Base-by-base conservation (phyloP, 1,139 yeast species). In the Geotrichum siamense region DNA sequence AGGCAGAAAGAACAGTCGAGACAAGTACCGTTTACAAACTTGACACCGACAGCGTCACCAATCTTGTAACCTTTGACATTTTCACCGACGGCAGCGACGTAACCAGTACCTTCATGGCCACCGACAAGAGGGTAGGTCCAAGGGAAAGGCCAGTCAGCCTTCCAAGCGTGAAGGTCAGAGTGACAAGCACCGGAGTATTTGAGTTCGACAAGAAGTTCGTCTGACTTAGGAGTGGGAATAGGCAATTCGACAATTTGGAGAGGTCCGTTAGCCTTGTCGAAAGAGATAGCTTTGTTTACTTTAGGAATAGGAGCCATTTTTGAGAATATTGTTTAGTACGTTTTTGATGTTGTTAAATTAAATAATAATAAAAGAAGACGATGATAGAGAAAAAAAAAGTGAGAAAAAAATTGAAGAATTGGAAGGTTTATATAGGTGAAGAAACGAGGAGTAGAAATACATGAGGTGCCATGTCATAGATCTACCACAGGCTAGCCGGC, bases 161-260 rank as follows among this genome's bases (percentile, higher is more conserved):
- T 51, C 48, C 39, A 59, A 34, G 28, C 55, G 39, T 6, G 65
- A 30, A 58, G 53, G 44, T 65, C 70, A 3, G 69, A 61, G 48
- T 65, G 69, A 54, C 70, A 65, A 28, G 64, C 63, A 5, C 70
- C 70, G 13, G 65, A 52, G 43, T 57, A 59, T 5, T 52, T 50
- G 39, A 61, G 25, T 36, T 57, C 44, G 21, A 61, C 63, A 15
- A 61, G 51, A 6, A 60, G 50, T 44, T 60, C 59, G 32, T 54
- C 58, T 15, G 52, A 48, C 19, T 48, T 47, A 15, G 55, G 53
- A 20, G 48, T 52, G 2, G 65, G 65, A 12, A 60, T 62, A 5
- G 64, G 63, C 45, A 50, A 52, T 23, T 58, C 52, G 10, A 27
- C 32, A 25, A 52, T 44, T 22, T 44, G 43, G 40, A 53, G 54